Evolutionary conservation across 306 rosid genomes (phyloP).

Genomic region (Cucurbita maxima): DNA sequence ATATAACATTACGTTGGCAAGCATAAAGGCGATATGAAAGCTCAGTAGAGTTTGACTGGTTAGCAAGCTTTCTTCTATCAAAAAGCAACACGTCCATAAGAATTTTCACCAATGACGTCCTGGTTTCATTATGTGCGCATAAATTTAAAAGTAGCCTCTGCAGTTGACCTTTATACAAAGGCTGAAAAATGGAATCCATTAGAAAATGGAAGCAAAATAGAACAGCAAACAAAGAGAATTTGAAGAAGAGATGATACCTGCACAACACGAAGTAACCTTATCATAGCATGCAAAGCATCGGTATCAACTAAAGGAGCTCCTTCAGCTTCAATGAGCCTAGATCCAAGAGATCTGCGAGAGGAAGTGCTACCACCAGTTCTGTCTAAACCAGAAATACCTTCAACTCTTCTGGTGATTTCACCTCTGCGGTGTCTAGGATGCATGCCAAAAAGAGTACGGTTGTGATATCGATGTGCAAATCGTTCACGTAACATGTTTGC

Average conservation of each 20-base stretch:
- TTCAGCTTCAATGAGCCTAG: constrained; percentile 81
- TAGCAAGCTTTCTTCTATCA: constrained; percentile 50
- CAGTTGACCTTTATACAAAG: constrained; percentile 85
- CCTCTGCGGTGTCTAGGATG: constrained; percentile 90
- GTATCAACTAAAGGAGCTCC: constrained; percentile 78
- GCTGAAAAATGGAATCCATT: constrained; percentile 40
- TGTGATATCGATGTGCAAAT: constrained; percentile 77
- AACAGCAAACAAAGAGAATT: constrained; percentile 2
- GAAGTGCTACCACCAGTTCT: constrained; percentile 45
- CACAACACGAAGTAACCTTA: constrained; percentile 78
- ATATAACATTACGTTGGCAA: constrained; percentile 76
- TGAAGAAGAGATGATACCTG: constrained; percentile 36
- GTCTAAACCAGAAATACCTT: constrained; percentile 56
- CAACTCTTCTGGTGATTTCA: constrained; percentile 72
- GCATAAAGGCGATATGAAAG: constrained; percentile 78
- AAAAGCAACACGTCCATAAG: constrained; percentile 77
- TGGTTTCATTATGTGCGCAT: constrained; percentile 74
- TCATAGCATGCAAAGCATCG: constrained; percentile 67
- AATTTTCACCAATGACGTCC: constrained; percentile 69
- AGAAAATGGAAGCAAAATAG: neutral
- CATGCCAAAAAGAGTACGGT: constrained; percentile 82
- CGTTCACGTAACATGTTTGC: constrained; percentile 92
- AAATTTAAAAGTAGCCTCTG: constrained; percentile 91
- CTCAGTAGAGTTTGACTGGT: constrained; percentile 27
- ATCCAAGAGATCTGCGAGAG: constrained; percentile 65